Percentiles rank a stretch among this genome's conserved stretches.
Conservation (phyloP, 192 early-diverging fungal species). For the Chytriomyces sp. region DNA sequence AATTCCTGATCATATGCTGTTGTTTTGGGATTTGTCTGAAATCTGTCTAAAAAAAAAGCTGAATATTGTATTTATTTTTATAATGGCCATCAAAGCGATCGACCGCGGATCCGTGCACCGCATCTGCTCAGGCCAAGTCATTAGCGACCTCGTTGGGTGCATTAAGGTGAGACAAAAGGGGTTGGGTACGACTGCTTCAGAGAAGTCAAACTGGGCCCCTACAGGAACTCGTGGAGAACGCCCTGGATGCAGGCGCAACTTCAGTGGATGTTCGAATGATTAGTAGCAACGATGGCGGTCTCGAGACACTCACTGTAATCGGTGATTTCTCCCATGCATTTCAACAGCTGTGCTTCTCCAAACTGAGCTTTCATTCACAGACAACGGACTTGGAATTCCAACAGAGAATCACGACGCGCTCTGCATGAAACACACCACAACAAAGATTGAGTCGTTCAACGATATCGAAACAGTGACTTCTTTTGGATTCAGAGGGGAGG, state of each 20-base stretch:
- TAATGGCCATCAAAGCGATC: constrained; percentile 37
- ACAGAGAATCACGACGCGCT: constrained; percentile 65
- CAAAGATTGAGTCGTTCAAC: constrained; percentile 79
- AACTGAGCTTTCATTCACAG: constrained; percentile 40
- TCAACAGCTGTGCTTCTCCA: constrained; percentile 1
- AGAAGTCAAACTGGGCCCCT: background rate
- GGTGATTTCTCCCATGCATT: constrained; percentile 13
- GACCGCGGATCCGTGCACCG: constrained; percentile 51
- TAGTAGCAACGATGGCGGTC: constrained; percentile 63
- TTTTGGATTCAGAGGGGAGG: constrained; percentile 90
- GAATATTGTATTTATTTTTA: no score
- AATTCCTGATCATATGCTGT: no score
- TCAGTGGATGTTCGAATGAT: constrained; percentile 81
- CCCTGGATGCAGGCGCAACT: constrained; percentile 85
- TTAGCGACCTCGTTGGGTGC: constrained; percentile 80
- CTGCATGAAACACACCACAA: constrained; percentile 88
- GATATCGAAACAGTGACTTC: constrained; percentile 77
- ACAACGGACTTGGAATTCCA: constrained; percentile 87
- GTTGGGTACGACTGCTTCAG: background rate
- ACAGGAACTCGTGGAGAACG: constrained; percentile 94
- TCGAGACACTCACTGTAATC: constrained; percentile 72
- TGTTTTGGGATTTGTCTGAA: background rate
- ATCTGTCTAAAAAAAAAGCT: background rate
- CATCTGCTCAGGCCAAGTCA: constrained; percentile 90
- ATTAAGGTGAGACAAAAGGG: constrained; percentile 55